These are phyloP conservation scores for Rubia occidens DNA, from an alignment of 305 asterid genomes.

Conservation along the genomic window DNA sequence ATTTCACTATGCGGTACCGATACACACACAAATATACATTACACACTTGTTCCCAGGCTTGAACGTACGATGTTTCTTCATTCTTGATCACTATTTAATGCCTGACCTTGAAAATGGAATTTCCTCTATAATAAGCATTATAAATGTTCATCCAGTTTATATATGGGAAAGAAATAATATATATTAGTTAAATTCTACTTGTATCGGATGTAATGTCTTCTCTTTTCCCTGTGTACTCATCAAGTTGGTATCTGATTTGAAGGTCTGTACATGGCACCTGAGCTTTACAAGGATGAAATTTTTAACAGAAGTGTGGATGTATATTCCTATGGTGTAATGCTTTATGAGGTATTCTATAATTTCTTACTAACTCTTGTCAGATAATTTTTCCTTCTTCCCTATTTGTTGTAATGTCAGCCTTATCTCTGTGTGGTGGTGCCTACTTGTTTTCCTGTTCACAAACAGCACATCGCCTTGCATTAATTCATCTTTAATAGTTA, in stretches of 20 bases:
- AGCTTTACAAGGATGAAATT: conserved; percentile 53
- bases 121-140: neutral
- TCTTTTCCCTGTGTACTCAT: neutral
- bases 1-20: too few species aligned
- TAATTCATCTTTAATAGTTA: neutral
- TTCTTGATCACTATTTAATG: neutral
- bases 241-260: conserved; percentile 14
- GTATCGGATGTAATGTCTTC: neutral
- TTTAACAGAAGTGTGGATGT: conserved; percentile 89
- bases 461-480: neutral
- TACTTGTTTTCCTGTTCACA: neutral
- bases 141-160: neutral
- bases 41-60: neutral
- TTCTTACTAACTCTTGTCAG: conserved; percentile 6
- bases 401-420: neutral
- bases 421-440: neutral
- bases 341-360: conserved; percentile 61
- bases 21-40: too few species aligned
- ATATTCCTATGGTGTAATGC: conserved; percentile 71
- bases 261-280: conserved; percentile 84
- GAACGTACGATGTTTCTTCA: conserved; percentile 27
- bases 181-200: neutral
- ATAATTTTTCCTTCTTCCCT: neutral
- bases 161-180: neutral
- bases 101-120: neutral